Percentiles rank a stretch among this genome's conserved stretches.
Evolutionary conservation across 2,329 filamentous ascomycete genomes (phyloP).

Genomic region (Chrysoporthe deuterocubensis): DNA sequence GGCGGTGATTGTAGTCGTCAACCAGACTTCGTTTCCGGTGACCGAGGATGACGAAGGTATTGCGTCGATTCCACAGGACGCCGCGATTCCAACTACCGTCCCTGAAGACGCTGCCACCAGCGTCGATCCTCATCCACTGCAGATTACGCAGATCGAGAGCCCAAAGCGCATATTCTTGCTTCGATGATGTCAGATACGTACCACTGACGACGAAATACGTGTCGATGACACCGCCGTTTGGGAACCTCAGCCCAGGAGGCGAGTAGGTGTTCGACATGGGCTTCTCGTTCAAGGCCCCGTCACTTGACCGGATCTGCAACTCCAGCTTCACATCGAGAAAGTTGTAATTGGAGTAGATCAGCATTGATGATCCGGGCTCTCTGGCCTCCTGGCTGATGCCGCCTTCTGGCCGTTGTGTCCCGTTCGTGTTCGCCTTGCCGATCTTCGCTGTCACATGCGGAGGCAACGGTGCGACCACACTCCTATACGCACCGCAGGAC

Average conservation of each 20-base stretch:
- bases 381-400: slow-evolving; percentile 58
- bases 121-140: slow-evolving; percentile 95
- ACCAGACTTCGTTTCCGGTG: slow-evolving; percentile 92
- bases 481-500: slow-evolving; percentile 94
- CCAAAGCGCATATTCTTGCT: slow-evolving; percentile 98
- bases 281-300: slow-evolving; percentile 84
- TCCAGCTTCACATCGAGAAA: slow-evolving; percentile 97
- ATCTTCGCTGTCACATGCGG: slow-evolving; percentile 68
- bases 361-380: slow-evolving; percentile 73
- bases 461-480: slow-evolving; percentile 85
- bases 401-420: slow-evolving; percentile 47
- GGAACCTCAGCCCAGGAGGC: slow-evolving; percentile 90
- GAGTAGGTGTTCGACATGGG: slow-evolving; percentile 86
- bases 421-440: slow-evolving; percentile 59
- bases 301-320: slow-evolving; percentile 82
- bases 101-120: slow-evolving; percentile 90
- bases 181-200: slow-evolving; percentile 95
- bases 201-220: slow-evolving; percentile 97
- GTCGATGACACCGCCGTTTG: slow-evolving; percentile 93
- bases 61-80: slow-evolving; percentile 88
- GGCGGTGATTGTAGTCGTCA: slow-evolving; percentile 96
- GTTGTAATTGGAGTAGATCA: slow-evolving; percentile 99
- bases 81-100: slow-evolving; percentile 98
- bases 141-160: slow-evolving; percentile 85
- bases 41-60: slow-evolving; percentile 93